Evolutionary conservation across 2,329 filamentous ascomycete species (phyloP), one percentile per base, ranked within the genome.

Genomic region (Myriosclerotinia duriaeana): DNA sequence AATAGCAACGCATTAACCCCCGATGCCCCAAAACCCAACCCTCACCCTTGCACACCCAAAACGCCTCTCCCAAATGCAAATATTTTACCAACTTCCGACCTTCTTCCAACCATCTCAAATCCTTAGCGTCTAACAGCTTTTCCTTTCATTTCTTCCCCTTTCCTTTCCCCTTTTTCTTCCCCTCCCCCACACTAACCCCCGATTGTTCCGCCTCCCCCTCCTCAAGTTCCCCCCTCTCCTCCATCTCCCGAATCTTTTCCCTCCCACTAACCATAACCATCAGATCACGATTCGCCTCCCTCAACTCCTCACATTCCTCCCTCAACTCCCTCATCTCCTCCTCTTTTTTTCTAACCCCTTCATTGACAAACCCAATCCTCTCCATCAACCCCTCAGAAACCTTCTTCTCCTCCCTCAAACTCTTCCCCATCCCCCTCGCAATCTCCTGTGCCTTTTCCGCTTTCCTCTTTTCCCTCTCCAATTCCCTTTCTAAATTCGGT

Each of bases 201-300:
- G 90, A 91, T 62, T 89, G 89, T 71, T 88, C 86, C 48, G 95
- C 78, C 77, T 94, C 91, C n/a, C 89, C 90, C 42, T 87, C 85
- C 66, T 85, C 82, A 44, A 85, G 72, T 70, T 82, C 77, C 0
- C 84, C 87, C 71, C 83, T 84, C 38, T 84, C 84, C 76, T 87
- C 85, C 78, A 93, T 79, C 77, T 89, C 85, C 79, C 55, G 88
- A 71, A 97, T 78, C 78, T 92, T 94, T 78, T 95, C 88, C 77
- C 90, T 87, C 0, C 91, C 90, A 26, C 87, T 91, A 68, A 97
- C 94, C 74, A 94, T 96, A 83, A 96, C 93, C 61, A 84, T 88
- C 76, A 97, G 76, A 76, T 97, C 94, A 20, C 91, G 85, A 75
- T 97, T 96, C 83, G 92, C 89, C 77, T 97, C 93, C 71, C 85